Conservation (phyloP, 2,329 filamentous ascomycete species). For the Fonsecaea monophora region DNA sequence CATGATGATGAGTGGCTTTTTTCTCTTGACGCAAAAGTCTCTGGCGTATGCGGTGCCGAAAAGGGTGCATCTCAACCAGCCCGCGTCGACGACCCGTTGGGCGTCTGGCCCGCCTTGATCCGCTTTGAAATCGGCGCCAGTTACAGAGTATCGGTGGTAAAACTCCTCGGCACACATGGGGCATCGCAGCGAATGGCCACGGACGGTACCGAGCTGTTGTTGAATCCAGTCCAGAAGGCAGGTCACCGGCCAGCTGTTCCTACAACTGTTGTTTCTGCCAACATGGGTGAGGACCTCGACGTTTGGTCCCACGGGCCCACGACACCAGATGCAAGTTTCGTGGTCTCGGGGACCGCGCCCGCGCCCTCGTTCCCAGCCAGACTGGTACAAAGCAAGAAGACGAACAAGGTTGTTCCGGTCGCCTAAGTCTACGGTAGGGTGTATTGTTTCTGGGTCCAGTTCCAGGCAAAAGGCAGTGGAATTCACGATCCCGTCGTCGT, state of each 20-base stretch:
- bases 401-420: constrained; percentile 21
- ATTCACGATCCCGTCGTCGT: not conserved
- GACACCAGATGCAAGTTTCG: constrained; percentile 28
- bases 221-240: constrained; percentile 27
- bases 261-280: constrained; percentile 20
- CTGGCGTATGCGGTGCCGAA: constrained; percentile 22
- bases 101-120: constrained; percentile 13
- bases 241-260: constrained; percentile 28
- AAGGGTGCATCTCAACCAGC: constrained; percentile 21
- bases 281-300: constrained; percentile 30
- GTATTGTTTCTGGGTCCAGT: constrained; percentile 14
- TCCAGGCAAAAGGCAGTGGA: constrained; percentile 3
- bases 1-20: constrained; percentile 23
- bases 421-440: constrained; percentile 24
- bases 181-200: constrained; percentile 13
- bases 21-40: constrained; percentile 8
- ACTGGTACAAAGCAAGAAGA: constrained; percentile 21
- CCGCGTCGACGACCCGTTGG: not conserved
- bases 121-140: constrained; percentile 2
- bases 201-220: constrained; percentile 11
- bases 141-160: not conserved
- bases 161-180: constrained; percentile 30
- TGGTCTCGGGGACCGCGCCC: constrained; percentile 31
- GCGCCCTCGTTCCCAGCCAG: constrained; percentile 22
- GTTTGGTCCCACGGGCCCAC: constrained; percentile 21